Conservation (phyloP, 129 eudicot species). For the Calendula officinalis region DNA sequence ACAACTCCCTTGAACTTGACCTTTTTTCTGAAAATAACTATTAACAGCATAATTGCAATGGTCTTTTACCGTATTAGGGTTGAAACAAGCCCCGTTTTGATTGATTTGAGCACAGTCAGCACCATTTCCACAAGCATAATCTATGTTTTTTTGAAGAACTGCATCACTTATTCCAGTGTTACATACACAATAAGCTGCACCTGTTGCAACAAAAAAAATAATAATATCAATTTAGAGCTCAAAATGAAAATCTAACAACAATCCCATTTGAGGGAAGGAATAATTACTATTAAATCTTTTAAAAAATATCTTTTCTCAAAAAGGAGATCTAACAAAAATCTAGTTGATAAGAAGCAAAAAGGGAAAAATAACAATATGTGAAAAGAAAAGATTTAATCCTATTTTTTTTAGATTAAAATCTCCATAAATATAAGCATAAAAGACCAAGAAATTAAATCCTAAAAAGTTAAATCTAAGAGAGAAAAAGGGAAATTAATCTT, state of each 20-base stretch:
- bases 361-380: slow-evolving; percentile 6
- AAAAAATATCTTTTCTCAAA: neutral
- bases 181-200: slow-evolving; percentile 71
- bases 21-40: slow-evolving; percentile 63
- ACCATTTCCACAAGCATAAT: slow-evolving; percentile 87
- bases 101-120: slow-evolving; percentile 65
- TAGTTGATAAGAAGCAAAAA: slow-evolving; percentile 9
- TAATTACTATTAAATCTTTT: neutral
- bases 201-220: slow-evolving; percentile 27
- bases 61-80: slow-evolving; percentile 71
- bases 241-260: neutral
- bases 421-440: neutral
- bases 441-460: neutral
- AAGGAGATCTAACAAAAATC: too few relatives aligned
- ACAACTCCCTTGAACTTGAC: slow-evolving; percentile 47
- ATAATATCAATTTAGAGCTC: slow-evolving; percentile 10
- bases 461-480: neutral
- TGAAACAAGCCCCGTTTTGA: slow-evolving; percentile 63
- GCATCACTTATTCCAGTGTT: slow-evolving; percentile 50
- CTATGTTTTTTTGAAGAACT: slow-evolving; percentile 59
- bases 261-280: neutral
- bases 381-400: neutral
- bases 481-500: slow-evolving; percentile 18
- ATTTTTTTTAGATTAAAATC: neutral
- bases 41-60: slow-evolving; percentile 86